phyloP scores from a whole-genome alignment of 768 basidiomycete species.

The Brasilioporus rufonigricans region DNA sequence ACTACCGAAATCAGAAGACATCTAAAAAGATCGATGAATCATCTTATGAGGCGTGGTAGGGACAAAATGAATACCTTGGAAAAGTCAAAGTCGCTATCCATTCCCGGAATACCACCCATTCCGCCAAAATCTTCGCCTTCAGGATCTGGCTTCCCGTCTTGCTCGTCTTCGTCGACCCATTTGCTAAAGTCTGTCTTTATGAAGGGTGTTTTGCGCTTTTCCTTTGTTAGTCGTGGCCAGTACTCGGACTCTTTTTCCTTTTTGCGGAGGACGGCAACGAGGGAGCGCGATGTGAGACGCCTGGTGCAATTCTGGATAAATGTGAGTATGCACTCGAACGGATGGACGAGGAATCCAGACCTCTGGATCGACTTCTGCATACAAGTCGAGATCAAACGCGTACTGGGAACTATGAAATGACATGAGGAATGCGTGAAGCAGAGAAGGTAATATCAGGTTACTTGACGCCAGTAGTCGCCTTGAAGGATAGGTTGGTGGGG shows the following conservation, averaged over 20 bases:
- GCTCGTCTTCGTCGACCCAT: slow-evolving; percentile 98
- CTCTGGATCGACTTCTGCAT: slow-evolving; percentile 71
- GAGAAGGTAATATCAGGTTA: slow-evolving; percentile 33
- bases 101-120: slow-evolving; percentile 28
- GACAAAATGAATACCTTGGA: slow-evolving; percentile 44
- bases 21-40: slow-evolving; percentile 24
- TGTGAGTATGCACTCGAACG: slow-evolving; percentile 1
- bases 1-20: slow-evolving; percentile 37
- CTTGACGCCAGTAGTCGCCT: slow-evolving; percentile 58
- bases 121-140: slow-evolving; percentile 34
- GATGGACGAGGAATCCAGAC: slow-evolving; percentile 35
- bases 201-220: slow-evolving; percentile 74
- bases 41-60: slow-evolving; percentile 8
- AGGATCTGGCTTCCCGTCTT: slow-evolving; percentile 56
- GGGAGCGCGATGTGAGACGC: slow-evolving; percentile 64
- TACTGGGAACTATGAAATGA: slow-evolving; percentile 48
- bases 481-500: slow-evolving; percentile 56
- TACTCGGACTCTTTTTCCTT: slow-evolving; percentile 72
- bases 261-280: slow-evolving; percentile 74
- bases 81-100: slow-evolving; percentile 41
- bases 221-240: slow-evolving; percentile 93
- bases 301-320: slow-evolving; percentile 33
- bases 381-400: slow-evolving; percentile 76
- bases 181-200: slow-evolving; percentile 95
- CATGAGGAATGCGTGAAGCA: slow-evolving; percentile 3